Percentiles rank a stretch among this genome's conserved stretches.
Evolutionary conservation across 805 yeast species (phyloP).

Genomic region (Teunomyces gatunensis): DNA sequence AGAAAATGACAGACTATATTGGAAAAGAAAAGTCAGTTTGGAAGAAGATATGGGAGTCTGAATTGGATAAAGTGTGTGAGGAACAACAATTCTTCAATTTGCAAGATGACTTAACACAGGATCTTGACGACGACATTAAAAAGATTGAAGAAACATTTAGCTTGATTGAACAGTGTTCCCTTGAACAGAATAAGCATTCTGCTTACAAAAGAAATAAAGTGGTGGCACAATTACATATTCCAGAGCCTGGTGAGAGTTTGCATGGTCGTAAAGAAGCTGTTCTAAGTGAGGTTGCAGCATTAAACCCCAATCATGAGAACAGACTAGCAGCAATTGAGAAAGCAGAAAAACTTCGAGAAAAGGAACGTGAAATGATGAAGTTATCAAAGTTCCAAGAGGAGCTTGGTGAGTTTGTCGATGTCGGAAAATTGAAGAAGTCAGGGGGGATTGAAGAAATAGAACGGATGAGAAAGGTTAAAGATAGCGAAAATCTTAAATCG

Average conservation of each 20-base stretch:
- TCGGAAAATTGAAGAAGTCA: slow-evolving; percentile 67
- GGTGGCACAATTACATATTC: slow-evolving; percentile 44
- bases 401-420: slow-evolving; percentile 79
- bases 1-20: slow-evolving; percentile 58
- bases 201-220: slow-evolving; percentile 38
- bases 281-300: slow-evolving; percentile 70
- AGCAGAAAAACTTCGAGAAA: slow-evolving; percentile 78
- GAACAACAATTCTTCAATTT: slow-evolving; percentile 90
- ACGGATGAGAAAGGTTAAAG: slow-evolving; percentile 60
- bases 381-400: slow-evolving; percentile 78
- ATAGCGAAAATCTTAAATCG: slow-evolving; percentile 64
- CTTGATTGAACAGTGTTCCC: slow-evolving; percentile 76
- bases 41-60: slow-evolving; percentile 91
- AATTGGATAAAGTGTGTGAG: slow-evolving; percentile 84
- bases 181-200: slow-evolving; percentile 68
- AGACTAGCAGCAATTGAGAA: slow-evolving; percentile 85
- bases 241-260: slow-evolving; percentile 63
- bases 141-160: slow-evolving; percentile 80
- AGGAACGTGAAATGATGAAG: slow-evolving; percentile 57
- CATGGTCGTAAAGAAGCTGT: slow-evolving; percentile 71
- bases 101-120: slow-evolving; percentile 81
- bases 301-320: slow-evolving; percentile 80
- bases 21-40: slow-evolving; percentile 73
- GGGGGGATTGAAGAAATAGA: slow-evolving; percentile 93
- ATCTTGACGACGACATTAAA: slow-evolving; percentile 75